Evolutionary conservation across 176 grass and related monocot genomes (phyloP).

Genomic region (Paspalum notatum): DNA sequence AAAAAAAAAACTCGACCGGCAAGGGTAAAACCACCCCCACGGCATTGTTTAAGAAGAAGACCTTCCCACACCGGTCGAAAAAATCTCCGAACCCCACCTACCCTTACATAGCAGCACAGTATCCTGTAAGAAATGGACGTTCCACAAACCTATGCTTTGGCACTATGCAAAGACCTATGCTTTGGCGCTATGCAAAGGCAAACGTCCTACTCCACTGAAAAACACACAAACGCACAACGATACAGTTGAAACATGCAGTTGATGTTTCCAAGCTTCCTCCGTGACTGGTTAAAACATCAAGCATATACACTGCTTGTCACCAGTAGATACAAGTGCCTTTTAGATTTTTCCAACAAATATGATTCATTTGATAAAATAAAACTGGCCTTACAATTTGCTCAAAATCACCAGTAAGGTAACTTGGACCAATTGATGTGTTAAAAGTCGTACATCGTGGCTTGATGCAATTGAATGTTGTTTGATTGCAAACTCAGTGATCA

Average conservation of each 20-base stretch:
- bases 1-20: too few relatives aligned
- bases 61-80: too few relatives aligned
- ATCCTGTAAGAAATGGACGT: too few relatives aligned
- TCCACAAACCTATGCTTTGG: too few relatives aligned
- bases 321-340: not conserved
- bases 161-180: too few relatives aligned
- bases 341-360: not conserved
- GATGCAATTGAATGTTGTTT: not conserved
- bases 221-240: not conserved
- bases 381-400: not conserved
- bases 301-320: not conserved
- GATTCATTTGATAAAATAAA: not conserved
- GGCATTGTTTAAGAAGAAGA: too few relatives aligned
- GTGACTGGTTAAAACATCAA: not conserved
- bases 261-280: not conserved
- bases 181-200: not conserved
- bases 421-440: not conserved
- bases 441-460: not conserved
- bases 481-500: conserved; percentile 1
- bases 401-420: not conserved
- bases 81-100: too few relatives aligned
- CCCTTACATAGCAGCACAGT: too few relatives aligned
- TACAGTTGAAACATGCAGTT: not conserved
- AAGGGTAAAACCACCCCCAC: too few relatives aligned
- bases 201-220: not conserved